phyloP scores from a whole-genome alignment of 176 grass and related monocot species.

The Otatea glauca region DNA sequence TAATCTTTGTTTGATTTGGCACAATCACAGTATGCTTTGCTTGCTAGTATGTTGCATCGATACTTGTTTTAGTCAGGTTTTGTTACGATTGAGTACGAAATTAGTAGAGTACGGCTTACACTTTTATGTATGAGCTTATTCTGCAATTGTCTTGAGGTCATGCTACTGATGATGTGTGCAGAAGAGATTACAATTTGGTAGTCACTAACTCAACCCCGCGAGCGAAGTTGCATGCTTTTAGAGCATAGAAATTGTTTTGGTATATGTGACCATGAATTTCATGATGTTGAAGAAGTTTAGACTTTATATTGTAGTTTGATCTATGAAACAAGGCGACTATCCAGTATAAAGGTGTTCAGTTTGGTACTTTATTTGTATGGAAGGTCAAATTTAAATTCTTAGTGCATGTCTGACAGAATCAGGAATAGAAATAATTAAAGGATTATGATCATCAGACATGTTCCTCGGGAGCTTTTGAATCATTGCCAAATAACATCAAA shows the following conservation, averaged over 20 bases:
- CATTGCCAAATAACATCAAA: no score
- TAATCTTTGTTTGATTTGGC: neutral
- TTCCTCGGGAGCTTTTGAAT: no score
- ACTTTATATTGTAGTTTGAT: neutral
- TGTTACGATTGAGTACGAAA: neutral
- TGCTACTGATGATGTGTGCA: neutral
- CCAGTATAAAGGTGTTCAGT: no score
- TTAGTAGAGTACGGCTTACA: neutral
- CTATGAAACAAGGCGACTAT: neutral
- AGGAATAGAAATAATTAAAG: no score
- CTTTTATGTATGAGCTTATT: neutral
- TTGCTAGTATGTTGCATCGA: neutral
- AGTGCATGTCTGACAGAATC: no score
- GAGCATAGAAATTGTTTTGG: neutral
- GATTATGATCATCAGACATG: no score
- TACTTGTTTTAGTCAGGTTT: slow-evolving; percentile 9
- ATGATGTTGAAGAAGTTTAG: neutral
- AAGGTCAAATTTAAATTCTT: no score
- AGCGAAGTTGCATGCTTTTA: neutral
- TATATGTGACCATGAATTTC: neutral
- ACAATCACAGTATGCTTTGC: slow-evolving; percentile 12
- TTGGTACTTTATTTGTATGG: no score
- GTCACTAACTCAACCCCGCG: neutral
- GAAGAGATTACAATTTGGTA: neutral
- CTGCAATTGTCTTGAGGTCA: neutral